Conservation (phyloP, 768 basidiomycete species). For the Lentinula guzmanii region DNA sequence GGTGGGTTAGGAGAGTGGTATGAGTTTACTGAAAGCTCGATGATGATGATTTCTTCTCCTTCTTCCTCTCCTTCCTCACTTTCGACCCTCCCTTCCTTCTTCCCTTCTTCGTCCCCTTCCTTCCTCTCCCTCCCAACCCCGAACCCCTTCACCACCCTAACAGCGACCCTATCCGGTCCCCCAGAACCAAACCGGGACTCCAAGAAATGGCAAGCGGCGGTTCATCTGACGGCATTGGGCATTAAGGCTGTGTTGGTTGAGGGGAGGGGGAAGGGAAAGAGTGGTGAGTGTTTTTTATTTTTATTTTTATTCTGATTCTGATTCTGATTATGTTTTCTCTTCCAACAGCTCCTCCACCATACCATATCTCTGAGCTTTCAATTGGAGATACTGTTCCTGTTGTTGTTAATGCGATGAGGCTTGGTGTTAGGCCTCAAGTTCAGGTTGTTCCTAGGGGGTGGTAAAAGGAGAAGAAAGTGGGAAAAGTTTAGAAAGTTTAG, state of each 20-base stretch:
- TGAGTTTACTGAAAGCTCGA: neutral
- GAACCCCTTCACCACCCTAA: neutral
- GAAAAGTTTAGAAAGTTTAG: too few species aligned
- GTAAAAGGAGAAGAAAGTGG: neutral
- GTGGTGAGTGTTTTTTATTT: neutral
- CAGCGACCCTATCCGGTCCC: neutral
- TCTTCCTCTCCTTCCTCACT: neutral
- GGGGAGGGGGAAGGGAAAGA: neutral
- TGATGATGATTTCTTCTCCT: neutral
- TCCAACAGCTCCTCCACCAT: neutral
- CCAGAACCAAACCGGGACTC: neutral
- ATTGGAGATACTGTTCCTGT: neutral
- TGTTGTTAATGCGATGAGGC: slow-evolving; percentile 18
- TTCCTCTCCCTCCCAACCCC: neutral
- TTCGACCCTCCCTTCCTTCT: neutral
- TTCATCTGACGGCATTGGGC: neutral
- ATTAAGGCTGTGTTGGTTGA: neutral
- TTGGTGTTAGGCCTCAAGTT: slow-evolving; percentile 23
- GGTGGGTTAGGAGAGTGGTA: too few species aligned
- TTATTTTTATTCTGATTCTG: neutral
- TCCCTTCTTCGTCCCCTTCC: neutral
- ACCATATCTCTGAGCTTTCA: neutral
- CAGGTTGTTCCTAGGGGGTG: slow-evolving; percentile 7
- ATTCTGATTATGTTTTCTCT: neutral
- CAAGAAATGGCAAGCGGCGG: slow-evolving; percentile 19